Conservation (phyloP, 2,329 filamentous ascomycete genomes). For the Aspergillus sp. region DNA sequence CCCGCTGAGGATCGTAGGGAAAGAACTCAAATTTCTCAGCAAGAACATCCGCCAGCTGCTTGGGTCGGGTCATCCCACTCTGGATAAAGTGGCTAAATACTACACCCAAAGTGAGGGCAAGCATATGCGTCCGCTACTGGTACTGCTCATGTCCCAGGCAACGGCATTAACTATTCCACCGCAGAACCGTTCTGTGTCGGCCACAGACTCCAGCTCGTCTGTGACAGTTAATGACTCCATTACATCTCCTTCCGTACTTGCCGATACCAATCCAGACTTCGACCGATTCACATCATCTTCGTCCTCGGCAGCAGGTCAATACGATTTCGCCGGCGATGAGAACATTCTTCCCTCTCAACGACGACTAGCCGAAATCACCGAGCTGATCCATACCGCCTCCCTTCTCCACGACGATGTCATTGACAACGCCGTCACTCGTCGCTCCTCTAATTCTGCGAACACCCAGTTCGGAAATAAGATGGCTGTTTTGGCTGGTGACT, state of each 20-base stretch:
- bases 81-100: slow-evolving; percentile 96
- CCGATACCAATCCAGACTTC: slow-evolving; percentile 76
- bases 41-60: slow-evolving; percentile 92
- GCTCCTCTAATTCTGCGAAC: slow-evolving; percentile 84
- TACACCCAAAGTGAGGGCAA: slow-evolving; percentile 97
- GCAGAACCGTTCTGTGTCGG: slow-evolving; percentile 42
- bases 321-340: slow-evolving; percentile 48
- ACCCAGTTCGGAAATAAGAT: slow-evolving; percentile 98
- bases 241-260: slow-evolving; percentile 62
- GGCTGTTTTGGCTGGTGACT: slow-evolving; percentile 97
- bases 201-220: slow-evolving; percentile 21
- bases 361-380: slow-evolving; percentile 91
- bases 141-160: slow-evolving; percentile 93
- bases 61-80: slow-evolving; percentile 87
- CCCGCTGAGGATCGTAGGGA: slow-evolving; percentile 83
- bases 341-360: slow-evolving; percentile 87
- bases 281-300: slow-evolving; percentile 54
- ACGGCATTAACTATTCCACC: slow-evolving; percentile 78
- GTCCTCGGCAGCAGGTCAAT: slow-evolving; percentile 35
- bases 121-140: slow-evolving; percentile 90
- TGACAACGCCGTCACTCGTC: slow-evolving; percentile 82
- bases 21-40: slow-evolving; percentile 94
- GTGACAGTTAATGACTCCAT: slow-evolving; percentile 60
- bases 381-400: slow-evolving; percentile 95
- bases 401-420: slow-evolving; percentile 98